phyloP scores from a whole-genome alignment of 2,329 filamentous ascomycete species.

The Colletotrichum spinosum region DNA sequence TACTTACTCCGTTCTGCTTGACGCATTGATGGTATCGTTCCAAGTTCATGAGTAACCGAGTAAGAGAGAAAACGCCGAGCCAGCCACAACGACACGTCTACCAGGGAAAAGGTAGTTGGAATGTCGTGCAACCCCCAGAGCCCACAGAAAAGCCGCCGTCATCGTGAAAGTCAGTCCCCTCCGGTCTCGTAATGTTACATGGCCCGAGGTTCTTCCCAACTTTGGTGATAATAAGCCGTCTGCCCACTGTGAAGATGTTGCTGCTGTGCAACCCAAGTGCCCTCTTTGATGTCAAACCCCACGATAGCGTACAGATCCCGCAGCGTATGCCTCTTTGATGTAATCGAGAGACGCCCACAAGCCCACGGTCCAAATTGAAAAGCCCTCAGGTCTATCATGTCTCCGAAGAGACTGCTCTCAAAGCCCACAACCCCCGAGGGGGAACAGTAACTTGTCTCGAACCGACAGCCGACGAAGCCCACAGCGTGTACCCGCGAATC shows the following conservation, averaged over 20 bases:
- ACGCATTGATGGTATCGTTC: constrained; percentile 35
- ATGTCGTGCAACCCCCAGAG: constrained; percentile 37
- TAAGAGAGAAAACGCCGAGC: constrained; percentile 35
- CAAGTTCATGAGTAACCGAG: constrained; percentile 33
- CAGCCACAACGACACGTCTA: constrained; percentile 27
- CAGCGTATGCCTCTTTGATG: constrained; percentile 17
- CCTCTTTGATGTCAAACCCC: constrained; percentile 43
- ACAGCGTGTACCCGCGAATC: constrained; percentile 56
- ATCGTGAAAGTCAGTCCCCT: constrained; percentile 47
- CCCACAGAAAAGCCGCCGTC: constrained; percentile 46
- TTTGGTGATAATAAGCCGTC: constrained; percentile 40
- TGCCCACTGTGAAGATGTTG: constrained; percentile 40
- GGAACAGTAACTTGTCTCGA: constrained; percentile 53
- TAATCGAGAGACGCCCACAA: constrained; percentile 42
- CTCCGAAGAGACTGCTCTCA: constrained; percentile 60
- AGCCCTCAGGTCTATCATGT: constrained; percentile 69
- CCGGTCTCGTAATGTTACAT: constrained; percentile 40
- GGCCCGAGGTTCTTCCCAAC: constrained; percentile 48
- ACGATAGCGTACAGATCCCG: constrained; percentile 38
- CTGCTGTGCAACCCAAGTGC: constrained; percentile 41
- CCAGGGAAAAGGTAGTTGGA: not conserved
- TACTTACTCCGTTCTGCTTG: constrained; percentile 39
- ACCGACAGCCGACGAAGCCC: constrained; percentile 70
- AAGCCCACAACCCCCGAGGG: constrained; percentile 61
- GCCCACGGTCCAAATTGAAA: constrained; percentile 49